Evolutionary conservation across 305 asterid genomes (phyloP).

Genomic region (Fraxinus angustifolia): DNA sequence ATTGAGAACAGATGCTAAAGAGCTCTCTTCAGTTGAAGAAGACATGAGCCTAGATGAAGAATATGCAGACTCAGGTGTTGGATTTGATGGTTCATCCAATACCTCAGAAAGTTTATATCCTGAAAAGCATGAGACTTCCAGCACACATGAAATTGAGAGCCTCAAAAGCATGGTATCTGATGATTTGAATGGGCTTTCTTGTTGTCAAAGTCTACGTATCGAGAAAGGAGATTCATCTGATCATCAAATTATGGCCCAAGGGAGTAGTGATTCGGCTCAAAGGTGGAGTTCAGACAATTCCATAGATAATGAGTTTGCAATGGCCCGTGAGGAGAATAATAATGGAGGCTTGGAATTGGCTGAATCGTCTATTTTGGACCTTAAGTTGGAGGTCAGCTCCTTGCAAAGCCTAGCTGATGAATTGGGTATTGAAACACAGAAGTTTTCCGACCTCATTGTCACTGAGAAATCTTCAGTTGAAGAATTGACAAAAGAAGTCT

Average conservation of each 20-base stretch:
- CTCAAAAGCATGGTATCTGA: conserved; percentile 41
- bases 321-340: conserved; percentile 64
- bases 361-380: conserved; percentile 68
- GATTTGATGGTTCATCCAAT: conserved; percentile 79
- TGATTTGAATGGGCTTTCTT: conserved; percentile 37
- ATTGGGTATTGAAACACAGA: conserved; percentile 64
- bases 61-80: conserved; percentile 54
- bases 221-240: conserved; percentile 53
- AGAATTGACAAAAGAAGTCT: conserved; percentile 65
- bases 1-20: conserved; percentile 59
- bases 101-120: conserved; percentile 80
- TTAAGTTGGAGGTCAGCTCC: conserved; percentile 73
- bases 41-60: conserved; percentile 57
- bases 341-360: conserved; percentile 74
- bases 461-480: conserved; percentile 64
- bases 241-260: conserved; percentile 42
- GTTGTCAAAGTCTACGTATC: conserved; percentile 41
- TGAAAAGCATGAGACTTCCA: conserved; percentile 63
- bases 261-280: conserved; percentile 44
- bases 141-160: conserved; percentile 49
- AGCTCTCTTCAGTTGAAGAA: conserved; percentile 69
- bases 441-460: conserved; percentile 47
- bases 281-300: conserved; percentile 65
- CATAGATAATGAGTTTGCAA: conserved; percentile 55
- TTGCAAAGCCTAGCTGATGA: conserved; percentile 76